phyloP scores from a whole-genome alignment of 2,329 filamentous ascomycete genomes.

The Polychaeton citri region DNA sequence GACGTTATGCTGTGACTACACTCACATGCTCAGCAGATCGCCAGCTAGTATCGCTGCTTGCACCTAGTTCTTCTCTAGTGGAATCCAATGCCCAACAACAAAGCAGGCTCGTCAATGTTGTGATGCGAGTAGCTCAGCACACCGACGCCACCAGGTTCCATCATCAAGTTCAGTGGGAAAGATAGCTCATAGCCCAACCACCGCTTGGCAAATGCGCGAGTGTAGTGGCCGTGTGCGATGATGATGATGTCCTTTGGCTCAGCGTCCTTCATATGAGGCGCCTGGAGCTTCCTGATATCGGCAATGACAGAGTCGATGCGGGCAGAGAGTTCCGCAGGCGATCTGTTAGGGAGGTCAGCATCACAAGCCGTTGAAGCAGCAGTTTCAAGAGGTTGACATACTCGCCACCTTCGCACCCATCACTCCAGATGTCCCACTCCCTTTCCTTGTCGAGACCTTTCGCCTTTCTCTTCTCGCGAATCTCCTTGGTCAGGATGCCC shows the following conservation, averaged over 20 bases:
- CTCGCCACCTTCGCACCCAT: constrained; percentile 78
- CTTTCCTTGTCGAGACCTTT: constrained; percentile 41
- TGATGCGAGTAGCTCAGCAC: constrained; percentile 75
- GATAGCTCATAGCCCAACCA: constrained; percentile 59
- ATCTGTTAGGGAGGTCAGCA: constrained; percentile 29
- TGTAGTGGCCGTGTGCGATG: constrained; percentile 74
- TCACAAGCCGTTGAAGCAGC: neutral
- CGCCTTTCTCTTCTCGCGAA: constrained; percentile 45
- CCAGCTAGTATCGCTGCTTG: too few species aligned
- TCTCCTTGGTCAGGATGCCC: constrained; percentile 60
- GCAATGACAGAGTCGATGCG: constrained; percentile 61
- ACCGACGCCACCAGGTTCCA: constrained; percentile 75
- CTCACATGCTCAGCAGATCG: too few species aligned
- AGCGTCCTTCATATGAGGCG: constrained; percentile 28
- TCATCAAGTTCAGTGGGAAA: constrained; percentile 56
- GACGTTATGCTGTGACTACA: too few species aligned
- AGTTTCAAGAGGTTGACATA: constrained; percentile 27
- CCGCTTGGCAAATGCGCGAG: constrained; percentile 71
- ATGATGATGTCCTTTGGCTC: constrained; percentile 53
- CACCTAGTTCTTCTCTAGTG: too few species aligned
- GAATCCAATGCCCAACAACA: constrained; percentile 64
- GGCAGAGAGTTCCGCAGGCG: constrained; percentile 53
- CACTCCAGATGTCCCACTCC: constrained; percentile 77
- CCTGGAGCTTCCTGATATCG: constrained; percentile 53
- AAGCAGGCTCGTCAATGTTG: constrained; percentile 63